Evolutionary conservation across 139 green algal genomes (phyloP).

Genomic region (Tetraselmis chui): DNA sequence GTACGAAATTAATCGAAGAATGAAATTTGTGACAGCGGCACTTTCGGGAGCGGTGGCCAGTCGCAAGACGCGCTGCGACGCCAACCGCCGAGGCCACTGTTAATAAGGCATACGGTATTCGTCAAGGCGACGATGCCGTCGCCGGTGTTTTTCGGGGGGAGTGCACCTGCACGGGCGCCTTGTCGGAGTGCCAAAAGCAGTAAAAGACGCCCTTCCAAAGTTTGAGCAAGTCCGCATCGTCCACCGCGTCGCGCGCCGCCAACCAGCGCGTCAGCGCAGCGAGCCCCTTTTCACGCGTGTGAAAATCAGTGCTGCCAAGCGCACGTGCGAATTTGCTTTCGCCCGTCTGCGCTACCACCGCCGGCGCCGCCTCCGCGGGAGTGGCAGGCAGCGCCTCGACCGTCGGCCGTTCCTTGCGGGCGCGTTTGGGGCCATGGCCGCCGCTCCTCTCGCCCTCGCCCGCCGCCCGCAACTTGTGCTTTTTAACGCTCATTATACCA

Average conservation of each 20-base stretch:
- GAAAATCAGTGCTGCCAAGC: slow-evolving; percentile 62
- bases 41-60: too few relatives aligned
- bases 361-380: too few relatives aligned
- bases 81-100: too few relatives aligned
- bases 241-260: slow-evolving; percentile 26
- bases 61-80: too few relatives aligned
- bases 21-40: too few relatives aligned
- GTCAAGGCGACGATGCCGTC: neutral
- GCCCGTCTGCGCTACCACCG: slow-evolving; percentile 14
- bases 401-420: neutral
- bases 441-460: too few relatives aligned
- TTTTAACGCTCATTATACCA: neutral
- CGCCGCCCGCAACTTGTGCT: neutral
- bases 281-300: slow-evolving; percentile 71
- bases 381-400: neutral
- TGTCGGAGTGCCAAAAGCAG: slow-evolving; percentile 92
- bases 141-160: neutral
- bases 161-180: slow-evolving; percentile 67
- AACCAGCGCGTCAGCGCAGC: slow-evolving; percentile 63
- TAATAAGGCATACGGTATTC: neutral
- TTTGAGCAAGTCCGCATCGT: slow-evolving; percentile 62
- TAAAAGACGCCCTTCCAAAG: slow-evolving; percentile 95
- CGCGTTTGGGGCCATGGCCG: neutral
- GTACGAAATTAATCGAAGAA: too few relatives aligned
- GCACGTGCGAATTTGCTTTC: slow-evolving; percentile 64